Evolutionary conservation across 1,284 basidiomycete species (phyloP), one percentile per base, ranked within the genome.

Genomic region (Stereum hirsutum): DNA sequence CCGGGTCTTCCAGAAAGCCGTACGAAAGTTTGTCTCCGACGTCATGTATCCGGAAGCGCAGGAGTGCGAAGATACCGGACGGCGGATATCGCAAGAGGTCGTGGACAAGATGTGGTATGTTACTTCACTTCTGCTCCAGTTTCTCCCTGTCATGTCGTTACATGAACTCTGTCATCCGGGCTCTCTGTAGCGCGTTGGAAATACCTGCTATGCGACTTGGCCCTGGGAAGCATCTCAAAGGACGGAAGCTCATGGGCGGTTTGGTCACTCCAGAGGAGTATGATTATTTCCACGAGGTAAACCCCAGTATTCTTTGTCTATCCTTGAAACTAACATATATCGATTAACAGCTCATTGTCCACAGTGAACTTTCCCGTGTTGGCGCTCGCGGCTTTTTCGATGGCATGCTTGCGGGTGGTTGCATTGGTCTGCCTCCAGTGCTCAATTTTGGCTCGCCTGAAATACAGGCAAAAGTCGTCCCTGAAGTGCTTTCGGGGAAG

Each of bases 141-240:
- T n/a, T n/a, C n/a, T n/a, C n/a, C n/a, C n/a, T n/a, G n/a, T n/a
- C n/a, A n/a, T n/a, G n/a, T n/a, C n/a, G n/a, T n/a, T n/a, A n/a
- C n/a, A n/a, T n/a, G n/a, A n/a, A n/a, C n/a, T n/a, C n/a, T n/a
- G n/a, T n/a, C n/a, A n/a, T n/a, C n/a, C n/a, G n/a, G n/a, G n/a
- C n/a, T n/a, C 23, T 5, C 5, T 21, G 12, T 49, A 85, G 81
- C 30, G 75, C 77, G 49, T 64, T 76, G 51, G 88, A 92, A 58
- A 71, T 95, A 43, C 81, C 90, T 46, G 86, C 90, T 15, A 98
- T 98, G 94, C 82, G 95, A 17, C 72, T 98, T 35, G 95, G 95
- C 3, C 87, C 84, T 3, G 86, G 86, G 3, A 83, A 81, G 53
- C 92, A 98, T 57, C 74, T 99, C n/a, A 73, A 88, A 57, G 94